Conservation (phyloP, 371 early-diverging fungal genomes). For the Rhizopus delemar region DNA sequence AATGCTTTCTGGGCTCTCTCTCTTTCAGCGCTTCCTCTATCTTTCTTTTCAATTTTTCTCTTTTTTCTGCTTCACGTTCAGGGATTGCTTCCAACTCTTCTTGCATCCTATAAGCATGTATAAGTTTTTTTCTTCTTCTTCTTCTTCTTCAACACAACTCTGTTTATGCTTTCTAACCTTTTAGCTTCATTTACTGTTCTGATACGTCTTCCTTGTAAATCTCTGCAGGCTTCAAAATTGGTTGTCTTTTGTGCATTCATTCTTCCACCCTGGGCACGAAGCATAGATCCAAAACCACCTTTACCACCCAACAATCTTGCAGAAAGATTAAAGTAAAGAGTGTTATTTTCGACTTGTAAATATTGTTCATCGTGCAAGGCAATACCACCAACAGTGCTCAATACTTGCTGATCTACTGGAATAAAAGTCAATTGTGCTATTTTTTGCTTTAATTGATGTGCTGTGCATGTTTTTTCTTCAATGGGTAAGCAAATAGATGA, state of each 20-base stretch:
- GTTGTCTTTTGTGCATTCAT: slow-evolving; percentile 91
- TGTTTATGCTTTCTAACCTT: slow-evolving; percentile 51
- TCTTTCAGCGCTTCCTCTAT: slow-evolving; percentile 80
- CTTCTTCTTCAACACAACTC: background rate
- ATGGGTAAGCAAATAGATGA: slow-evolving; percentile 31
- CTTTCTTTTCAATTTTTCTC: slow-evolving; percentile 73
- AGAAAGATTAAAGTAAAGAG: slow-evolving; percentile 26
- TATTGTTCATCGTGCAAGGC: slow-evolving; percentile 20
- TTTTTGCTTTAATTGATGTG: slow-evolving; percentile 38
- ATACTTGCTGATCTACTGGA: slow-evolving; percentile 51
- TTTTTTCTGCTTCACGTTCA: slow-evolving; percentile 67
- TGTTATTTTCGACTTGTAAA: too few species aligned
- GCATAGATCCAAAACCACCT: slow-evolving; percentile 95
- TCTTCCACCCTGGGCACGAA: slow-evolving; percentile 92
- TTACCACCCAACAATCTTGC: slow-evolving; percentile 78
- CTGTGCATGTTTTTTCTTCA: slow-evolving; percentile 1
- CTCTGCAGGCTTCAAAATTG: slow-evolving; percentile 92
- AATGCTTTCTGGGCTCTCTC: slow-evolving; percentile 69
- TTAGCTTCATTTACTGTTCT: slow-evolving; percentile 89
- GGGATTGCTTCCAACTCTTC: slow-evolving; percentile 76
- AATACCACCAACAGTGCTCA: slow-evolving; percentile 44
- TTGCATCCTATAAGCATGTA: slow-evolving; percentile 59
- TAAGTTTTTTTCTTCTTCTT: background rate
- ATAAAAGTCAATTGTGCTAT: slow-evolving; percentile 37
- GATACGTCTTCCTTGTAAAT: slow-evolving; percentile 88